Percentiles rank a stretch among this genome's conserved stretches.
These are phyloP conservation scores for Testicularia cyperi DNA, from an alignment of 1,284 basidiomycete genomes.

Conservation along the genomic window DNA sequence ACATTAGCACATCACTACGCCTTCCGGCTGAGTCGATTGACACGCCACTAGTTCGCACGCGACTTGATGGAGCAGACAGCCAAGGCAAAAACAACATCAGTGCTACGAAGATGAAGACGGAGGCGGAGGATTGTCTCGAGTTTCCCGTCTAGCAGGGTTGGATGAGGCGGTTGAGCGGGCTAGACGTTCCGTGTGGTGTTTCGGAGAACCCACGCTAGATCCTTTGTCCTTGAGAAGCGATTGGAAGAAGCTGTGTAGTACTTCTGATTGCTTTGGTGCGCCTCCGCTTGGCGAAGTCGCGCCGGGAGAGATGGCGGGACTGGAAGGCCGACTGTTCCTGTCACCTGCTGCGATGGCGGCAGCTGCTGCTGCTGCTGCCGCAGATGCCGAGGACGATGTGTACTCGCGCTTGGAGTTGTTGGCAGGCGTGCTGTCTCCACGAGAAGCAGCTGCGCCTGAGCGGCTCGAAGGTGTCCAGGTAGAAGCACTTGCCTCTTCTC, in stretches of 20 bases:
- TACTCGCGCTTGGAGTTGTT: slow-evolving; percentile 7
- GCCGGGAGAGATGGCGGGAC: slow-evolving; percentile 14
- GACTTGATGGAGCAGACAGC: too few species aligned
- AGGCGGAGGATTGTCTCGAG: too few species aligned
- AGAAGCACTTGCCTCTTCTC: too few species aligned
- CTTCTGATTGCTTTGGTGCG: slow-evolving; percentile 49
- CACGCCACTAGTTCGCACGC: too few species aligned
- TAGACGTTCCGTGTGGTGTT: too few species aligned
- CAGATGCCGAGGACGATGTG: slow-evolving; percentile 19
- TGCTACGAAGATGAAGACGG: too few species aligned
- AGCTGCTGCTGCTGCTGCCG: slow-evolving; percentile 15
- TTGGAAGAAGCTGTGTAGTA: slow-evolving; percentile 57
- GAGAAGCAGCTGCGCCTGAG: neutral
- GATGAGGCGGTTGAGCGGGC: too few species aligned
- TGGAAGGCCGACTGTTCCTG: slow-evolving; percentile 13
- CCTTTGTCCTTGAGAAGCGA: slow-evolving; percentile 36
- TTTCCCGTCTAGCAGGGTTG: too few species aligned
- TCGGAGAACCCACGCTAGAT: slow-evolving; percentile 1
- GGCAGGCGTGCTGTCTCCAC: neutral
- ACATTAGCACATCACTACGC: too few species aligned
- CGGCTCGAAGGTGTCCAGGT: too few species aligned
- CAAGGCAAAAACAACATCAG: too few species aligned
- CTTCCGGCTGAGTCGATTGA: too few species aligned
- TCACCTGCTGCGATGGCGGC: slow-evolving; percentile 10
- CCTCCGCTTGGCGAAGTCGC: slow-evolving; percentile 13